These are phyloP conservation scores for Phytophthora megakarya DNA, from an alignment of 352 stramenopile species.

Conservation along the genomic window DNA sequence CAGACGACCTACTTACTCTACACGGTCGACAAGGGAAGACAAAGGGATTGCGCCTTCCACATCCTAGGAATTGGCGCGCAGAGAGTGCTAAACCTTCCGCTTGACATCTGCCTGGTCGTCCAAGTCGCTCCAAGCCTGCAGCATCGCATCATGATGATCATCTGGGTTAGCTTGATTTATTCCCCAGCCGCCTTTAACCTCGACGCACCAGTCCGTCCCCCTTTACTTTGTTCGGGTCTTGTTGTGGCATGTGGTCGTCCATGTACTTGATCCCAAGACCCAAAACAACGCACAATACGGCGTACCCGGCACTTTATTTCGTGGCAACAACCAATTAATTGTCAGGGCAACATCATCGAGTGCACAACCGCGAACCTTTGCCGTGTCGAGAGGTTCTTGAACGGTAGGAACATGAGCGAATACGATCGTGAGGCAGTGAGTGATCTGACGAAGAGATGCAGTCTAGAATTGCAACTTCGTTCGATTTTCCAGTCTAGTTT, in stretches of 20 bases:
- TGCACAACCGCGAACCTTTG: slow-evolving; percentile 48
- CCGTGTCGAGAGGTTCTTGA: slow-evolving; percentile 60
- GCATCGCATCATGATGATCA: neutral
- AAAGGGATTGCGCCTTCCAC: slow-evolving; percentile 2
- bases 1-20: too few relatives aligned
- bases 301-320: slow-evolving; percentile 55
- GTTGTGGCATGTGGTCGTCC: slow-evolving; percentile 61
- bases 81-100: neutral
- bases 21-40: neutral
- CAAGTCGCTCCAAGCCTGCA: slow-evolving; percentile 71
- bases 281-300: slow-evolving; percentile 61
- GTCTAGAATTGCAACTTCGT: neutral
- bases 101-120: slow-evolving; percentile 41
- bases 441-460: neutral
- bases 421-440: neutral
- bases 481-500: neutral
- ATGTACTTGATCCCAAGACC: slow-evolving; percentile 73
- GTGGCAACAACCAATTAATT: neutral
- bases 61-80: slow-evolving; percentile 1
- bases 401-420: slow-evolving; percentile 59
- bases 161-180: slow-evolving; percentile 21
- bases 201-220: slow-evolving; percentile 56
- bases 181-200: neutral
- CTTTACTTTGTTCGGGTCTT: slow-evolving; percentile 37
- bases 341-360: neutral